Evolutionary conservation across 768 basidiomycete genomes (phyloP).

Genomic region (Scleroderma bovista): DNA sequence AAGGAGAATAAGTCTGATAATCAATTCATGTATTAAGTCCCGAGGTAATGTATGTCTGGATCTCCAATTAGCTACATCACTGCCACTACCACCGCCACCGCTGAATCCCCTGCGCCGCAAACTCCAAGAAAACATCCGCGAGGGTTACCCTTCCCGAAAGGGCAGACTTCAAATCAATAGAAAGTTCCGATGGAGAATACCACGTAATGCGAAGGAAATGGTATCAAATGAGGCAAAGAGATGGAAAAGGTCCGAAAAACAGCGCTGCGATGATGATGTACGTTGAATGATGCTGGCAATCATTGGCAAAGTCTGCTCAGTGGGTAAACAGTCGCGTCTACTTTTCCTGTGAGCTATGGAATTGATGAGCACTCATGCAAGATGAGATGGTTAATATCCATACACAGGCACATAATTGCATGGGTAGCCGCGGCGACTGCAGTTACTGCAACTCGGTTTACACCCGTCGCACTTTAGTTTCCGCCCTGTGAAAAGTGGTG

Average conservation of each 20-base stretch:
- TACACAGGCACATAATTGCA: conserved; percentile 66
- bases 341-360: conserved; percentile 23
- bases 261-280: conserved; percentile 5
- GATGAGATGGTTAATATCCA: conserved; percentile 21
- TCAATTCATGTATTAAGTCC: background rate
- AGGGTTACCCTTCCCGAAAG: background rate
- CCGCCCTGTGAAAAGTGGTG: conserved; percentile 38
- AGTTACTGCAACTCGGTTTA: conserved; percentile 61
- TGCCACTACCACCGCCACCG: background rate
- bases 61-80: background rate
- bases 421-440: conserved; percentile 50
- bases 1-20: background rate
- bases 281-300: background rate
- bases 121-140: background rate
- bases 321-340: conserved; percentile 12
- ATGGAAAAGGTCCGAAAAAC: background rate
- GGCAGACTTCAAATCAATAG: conserved; percentile 11
- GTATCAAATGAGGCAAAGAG: conserved; percentile 15
- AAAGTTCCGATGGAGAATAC: conserved; percentile 14
- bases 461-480: conserved; percentile 71
- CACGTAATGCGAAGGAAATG: conserved; percentile 3
- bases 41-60: background rate
- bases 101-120: background rate
- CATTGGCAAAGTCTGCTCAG: background rate
- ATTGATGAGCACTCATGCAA: conserved; percentile 9